Conservation (phyloP, 1,284 basidiomycete species). For the Takashimella koratensis region DNA sequence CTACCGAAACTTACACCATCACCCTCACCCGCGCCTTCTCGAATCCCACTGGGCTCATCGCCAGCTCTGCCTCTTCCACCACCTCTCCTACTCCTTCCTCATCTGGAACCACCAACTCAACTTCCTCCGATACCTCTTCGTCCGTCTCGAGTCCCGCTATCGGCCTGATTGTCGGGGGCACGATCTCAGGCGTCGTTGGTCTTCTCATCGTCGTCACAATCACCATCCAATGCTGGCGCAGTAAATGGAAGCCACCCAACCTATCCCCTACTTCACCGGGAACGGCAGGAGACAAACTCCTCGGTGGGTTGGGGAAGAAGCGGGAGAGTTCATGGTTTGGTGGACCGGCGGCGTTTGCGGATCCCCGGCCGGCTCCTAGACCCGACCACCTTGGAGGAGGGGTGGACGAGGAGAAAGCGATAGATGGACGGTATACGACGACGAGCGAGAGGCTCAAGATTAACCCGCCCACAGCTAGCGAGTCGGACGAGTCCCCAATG, state of each 20-base stretch:
- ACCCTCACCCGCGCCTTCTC: constrained; percentile 29
- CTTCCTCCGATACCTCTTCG: constrained; percentile 3
- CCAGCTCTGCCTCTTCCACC: not conserved
- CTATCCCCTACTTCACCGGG: not conserved
- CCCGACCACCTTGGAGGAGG: too few species aligned
- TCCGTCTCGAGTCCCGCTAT: not conserved
- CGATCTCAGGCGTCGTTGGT: constrained; percentile 15
- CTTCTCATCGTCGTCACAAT: constrained; percentile 13
- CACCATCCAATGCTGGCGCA: constrained; percentile 4
- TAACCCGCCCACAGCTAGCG: not conserved
- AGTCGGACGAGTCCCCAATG: not conserved
- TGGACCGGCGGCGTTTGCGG: not conserved
- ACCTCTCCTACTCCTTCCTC: constrained; percentile 5
- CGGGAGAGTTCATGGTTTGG: not conserved
- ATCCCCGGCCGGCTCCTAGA: not conserved
- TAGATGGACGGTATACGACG: not conserved
- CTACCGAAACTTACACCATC: constrained; percentile 9
- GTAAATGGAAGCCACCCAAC: not conserved
- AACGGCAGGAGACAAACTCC: not conserved
- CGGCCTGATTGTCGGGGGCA: constrained; percentile 23
- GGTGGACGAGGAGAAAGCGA: not conserved
- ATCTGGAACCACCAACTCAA: not conserved
- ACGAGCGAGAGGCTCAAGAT: not conserved
- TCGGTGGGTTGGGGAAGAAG: not conserved
- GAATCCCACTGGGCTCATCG: too few species aligned